Conservation (phyloP, 306 rosid species). For the Oxytropis ochrocephala region DNA sequence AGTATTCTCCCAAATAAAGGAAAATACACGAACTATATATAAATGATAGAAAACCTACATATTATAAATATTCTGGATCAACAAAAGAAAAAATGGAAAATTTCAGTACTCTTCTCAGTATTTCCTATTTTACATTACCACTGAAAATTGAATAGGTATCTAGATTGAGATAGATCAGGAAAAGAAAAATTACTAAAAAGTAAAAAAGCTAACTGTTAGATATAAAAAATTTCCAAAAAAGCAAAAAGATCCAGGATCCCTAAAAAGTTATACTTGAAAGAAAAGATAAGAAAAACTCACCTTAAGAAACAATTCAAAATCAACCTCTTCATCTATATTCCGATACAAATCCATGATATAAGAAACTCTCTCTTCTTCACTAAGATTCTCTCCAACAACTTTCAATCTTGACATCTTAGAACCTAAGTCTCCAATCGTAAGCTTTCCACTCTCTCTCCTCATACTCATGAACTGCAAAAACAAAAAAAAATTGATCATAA, state of each 20-base stretch:
- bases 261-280: background rate
- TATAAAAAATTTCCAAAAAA: conserved; percentile 4
- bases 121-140: background rate
- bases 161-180: conserved; percentile 2
- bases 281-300: conserved; percentile 32
- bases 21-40: background rate
- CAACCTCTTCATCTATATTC: conserved; percentile 69
- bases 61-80: background rate
- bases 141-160: background rate
- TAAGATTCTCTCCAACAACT: conserved; percentile 80
- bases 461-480: background rate
- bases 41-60: background rate
- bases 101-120: background rate
- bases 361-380: conserved; percentile 83
- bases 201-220: background rate
- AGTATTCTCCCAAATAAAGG: background rate
- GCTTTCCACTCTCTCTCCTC: conserved; percentile 69
- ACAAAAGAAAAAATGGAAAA: background rate
- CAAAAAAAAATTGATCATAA: background rate
- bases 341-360: conserved; percentile 56
- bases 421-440: conserved; percentile 64
- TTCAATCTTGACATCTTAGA: conserved; percentile 80
- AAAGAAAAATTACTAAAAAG: background rate
- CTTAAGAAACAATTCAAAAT: conserved; percentile 87
- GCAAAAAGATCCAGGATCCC: conserved; percentile 14